Evolutionary conservation across 2,329 filamentous ascomycete genomes (phyloP), one percentile per base, ranked within the genome.

Genomic region (Calonectria naviculata): DNA sequence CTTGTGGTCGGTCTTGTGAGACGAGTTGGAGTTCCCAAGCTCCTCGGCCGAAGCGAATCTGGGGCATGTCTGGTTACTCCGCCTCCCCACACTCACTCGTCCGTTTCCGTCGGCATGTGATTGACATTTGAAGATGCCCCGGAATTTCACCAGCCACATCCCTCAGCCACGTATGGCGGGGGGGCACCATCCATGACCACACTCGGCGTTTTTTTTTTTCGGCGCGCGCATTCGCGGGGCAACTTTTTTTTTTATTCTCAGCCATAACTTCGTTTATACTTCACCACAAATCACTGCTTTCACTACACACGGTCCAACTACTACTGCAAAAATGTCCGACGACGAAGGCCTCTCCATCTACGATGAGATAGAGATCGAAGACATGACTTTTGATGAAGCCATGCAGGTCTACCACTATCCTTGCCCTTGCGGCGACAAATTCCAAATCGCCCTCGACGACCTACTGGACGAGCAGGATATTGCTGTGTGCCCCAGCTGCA

Each of bases 281-380:
- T 24, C 64, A 60, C 15, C 62, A 24, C 58, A 62, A 15, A 61
- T 58, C 31, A 68, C 52, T 9, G n/a, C 44, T 7, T 28, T 26
- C 24, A 46, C 38, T 6, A 19, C 52, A 5, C 24, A 26, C 19
- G 44, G 47, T 41, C 36, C 6, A 28, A 54, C 24, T 36, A 58
- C 15, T 52, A 36, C 34, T 28, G 31, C 52, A 67, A 85, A 76
- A 68, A 92, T 92, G 90, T 87, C 91, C 41, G 91, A 92, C 81
- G 89, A 93, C 74, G 88, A 90, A 65, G 85, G 86, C 38, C 84
- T 93, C 68, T 91, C 93, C 76, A 94, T 98, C 82, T 98, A 98
- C 87, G 96, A 98, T 81, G 96, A 98, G 84, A 96, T 98, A 84
- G 96, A 98, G 83, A 98, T 98, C 86, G 96, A 98, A 84, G 97